Conservation (phyloP, 176 grass and related monocot genomes). For the Triticum turgidum region DNA sequence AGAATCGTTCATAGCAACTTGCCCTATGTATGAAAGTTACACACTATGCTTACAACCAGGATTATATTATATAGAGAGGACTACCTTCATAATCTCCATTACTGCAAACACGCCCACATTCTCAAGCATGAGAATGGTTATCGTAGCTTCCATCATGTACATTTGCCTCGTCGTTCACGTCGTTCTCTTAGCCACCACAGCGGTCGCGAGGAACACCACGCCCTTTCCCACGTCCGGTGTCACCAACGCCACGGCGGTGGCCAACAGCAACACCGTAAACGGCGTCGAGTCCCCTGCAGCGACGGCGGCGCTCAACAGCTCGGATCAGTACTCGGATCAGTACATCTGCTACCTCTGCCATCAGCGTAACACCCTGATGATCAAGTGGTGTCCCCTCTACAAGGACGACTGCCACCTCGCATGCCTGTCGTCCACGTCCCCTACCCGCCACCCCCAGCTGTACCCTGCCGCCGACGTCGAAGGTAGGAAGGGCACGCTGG, state of each 20-base stretch:
- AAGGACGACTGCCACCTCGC: constrained; percentile 30
- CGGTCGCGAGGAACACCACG: not conserved
- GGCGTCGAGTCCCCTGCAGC: not conserved
- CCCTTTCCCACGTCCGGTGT: not conserved
- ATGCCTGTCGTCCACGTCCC: not conserved
- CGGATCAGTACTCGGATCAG: not conserved
- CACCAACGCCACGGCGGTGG: not conserved
- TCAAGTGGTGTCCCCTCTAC: constrained; percentile 22
- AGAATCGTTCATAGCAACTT: not conserved
- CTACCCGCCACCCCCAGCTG: not conserved
- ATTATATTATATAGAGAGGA: no score
- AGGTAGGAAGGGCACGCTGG: not conserved
- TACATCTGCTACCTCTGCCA: constrained; percentile 51
- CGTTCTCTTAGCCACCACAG: not conserved
- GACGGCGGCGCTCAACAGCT: not conserved
- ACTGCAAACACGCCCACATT: not conserved
- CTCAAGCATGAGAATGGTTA: not conserved
- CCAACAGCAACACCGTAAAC: not conserved
- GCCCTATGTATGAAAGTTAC: not conserved
- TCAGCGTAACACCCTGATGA: constrained; percentile 21
- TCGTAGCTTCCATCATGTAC: not conserved
- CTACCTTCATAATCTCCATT: not conserved
- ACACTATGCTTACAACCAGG: not conserved
- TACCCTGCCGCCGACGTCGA: not conserved
- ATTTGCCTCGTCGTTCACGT: not conserved